Base-by-base conservation (phyloP, 2,329 filamentous ascomycete genomes). In the Colletotrichum chrysophilum region DNA sequence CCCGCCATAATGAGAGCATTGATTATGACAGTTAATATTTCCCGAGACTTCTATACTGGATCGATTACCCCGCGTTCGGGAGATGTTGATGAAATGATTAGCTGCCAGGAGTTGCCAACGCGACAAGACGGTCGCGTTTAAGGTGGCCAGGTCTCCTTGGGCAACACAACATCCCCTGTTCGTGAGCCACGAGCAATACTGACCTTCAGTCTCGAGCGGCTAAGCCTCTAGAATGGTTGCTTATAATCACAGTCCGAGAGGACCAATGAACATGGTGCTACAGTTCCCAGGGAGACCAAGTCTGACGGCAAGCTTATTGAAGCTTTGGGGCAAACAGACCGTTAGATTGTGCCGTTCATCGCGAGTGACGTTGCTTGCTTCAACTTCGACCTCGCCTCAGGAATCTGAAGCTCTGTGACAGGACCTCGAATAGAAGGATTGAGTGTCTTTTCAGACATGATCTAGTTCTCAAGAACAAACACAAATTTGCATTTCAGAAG, bases 391-490 rank as follows among this genome's bases (percentile, higher is more conserved):
- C 43, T 21, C 2, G 0, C n/a, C n/a, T 24, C 6, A 4, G n/a
- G 5, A 52, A 21, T 0, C 43, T 52, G 2, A 1, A 13, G 1
- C n/a, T 52, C n/a, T 13, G 12, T 21, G 43, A 21, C 0, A 52
- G 2, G 43, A 0, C n/a, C 2, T 0, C 18, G 18, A 0, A 7
- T n/a, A 4, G 0, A n/a, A 48, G 38, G 18, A 4, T 48, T 2
- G 38, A 0, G 3, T 52, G n/a, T n/a, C 0, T 21, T 21, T 21
- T 52, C n/a, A 13, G 43, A 7, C n/a, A 0, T 21, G 6, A 52
- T 52, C n/a, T 0, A 1, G 43, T 21, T 21, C 18, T 4, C 0
- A 21, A 3, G 5, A 0, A 13, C n/a, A 7, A 21, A 13, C n/a
- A 21, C 0, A 21, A 2, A 21, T 7, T 52, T 13, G n/a, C 2